Conservation (phyloP, 2,329 filamentous ascomycete genomes). For the Cryoendolithus antarcticus region DNA sequence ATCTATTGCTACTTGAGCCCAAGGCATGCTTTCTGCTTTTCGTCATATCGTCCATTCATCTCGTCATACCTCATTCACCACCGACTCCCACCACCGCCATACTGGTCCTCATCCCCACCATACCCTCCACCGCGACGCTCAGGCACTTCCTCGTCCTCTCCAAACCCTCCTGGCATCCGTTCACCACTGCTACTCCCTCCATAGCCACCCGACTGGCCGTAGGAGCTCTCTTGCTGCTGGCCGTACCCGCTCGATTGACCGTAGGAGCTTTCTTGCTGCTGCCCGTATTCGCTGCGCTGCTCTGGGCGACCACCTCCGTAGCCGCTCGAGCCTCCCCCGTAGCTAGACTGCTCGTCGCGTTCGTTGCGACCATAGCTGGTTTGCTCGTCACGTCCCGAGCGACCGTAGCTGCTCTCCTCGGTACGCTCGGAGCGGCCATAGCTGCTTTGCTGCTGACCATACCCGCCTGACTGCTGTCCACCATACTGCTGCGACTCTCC, state of each 20-base stretch:
- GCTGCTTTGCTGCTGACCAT: slow-evolving; percentile 6
- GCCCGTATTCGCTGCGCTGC: slow-evolving; percentile 4
- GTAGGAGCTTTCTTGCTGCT: slow-evolving; percentile 2
- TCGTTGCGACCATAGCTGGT: slow-evolving; percentile 3
- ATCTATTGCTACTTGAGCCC: too few species aligned
- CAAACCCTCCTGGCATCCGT: slow-evolving; percentile 11
- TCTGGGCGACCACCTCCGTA: slow-evolving; percentile 8
- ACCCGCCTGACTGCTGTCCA: slow-evolving; percentile 5
- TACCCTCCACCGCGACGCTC: too few species aligned
- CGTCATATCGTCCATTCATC: too few species aligned
- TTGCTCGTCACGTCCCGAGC: not conserved
- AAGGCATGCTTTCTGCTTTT: too few species aligned
- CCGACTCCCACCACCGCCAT: too few species aligned
- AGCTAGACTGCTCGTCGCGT: slow-evolving; percentile 3
- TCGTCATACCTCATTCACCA: too few species aligned
- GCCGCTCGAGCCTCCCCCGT: slow-evolving; percentile 7
- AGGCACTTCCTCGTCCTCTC: slow-evolving; percentile 6
- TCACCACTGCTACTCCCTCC: slow-evolving; percentile 7
- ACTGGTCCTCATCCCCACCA: too few species aligned
- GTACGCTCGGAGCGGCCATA: slow-evolving; percentile 2
- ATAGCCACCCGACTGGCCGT: slow-evolving; percentile 5
- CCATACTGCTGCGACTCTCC: slow-evolving; percentile 7
- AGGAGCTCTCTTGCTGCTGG: not conserved
- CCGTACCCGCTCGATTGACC: too few species aligned
- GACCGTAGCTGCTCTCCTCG: slow-evolving; percentile 2